Evolutionary conservation across 2,329 filamentous ascomycete genomes (phyloP).

Genomic region (Colletotrichum zoysiae): DNA sequence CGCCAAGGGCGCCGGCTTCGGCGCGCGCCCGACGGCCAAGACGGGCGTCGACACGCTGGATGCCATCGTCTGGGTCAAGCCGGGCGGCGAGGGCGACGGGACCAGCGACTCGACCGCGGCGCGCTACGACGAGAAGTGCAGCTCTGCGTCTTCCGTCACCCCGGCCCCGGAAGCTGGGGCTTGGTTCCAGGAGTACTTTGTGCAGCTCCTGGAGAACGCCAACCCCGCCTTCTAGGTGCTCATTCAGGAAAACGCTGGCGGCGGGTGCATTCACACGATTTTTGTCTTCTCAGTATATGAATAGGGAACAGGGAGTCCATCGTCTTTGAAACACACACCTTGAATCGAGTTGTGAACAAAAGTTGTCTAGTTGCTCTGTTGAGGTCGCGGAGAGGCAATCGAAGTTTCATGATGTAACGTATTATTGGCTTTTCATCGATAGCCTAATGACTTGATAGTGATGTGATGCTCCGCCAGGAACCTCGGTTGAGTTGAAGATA

Average conservation of each 20-base stretch:
- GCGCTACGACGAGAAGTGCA: conserved; percentile 63
- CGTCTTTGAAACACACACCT: background rate
- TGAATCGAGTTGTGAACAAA: background rate
- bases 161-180: conserved; percentile 77
- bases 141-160: conserved; percentile 64
- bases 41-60: conserved; percentile 65
- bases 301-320: background rate
- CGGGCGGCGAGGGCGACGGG: conserved; percentile 57
- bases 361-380: background rate
- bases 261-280: background rate
- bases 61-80: conserved; percentile 72
- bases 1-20: conserved; percentile 66
- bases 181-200: conserved; percentile 75
- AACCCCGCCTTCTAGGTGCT: conserved; percentile 62
- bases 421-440: background rate
- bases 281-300: conserved; percentile 14
- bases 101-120: conserved; percentile 52
- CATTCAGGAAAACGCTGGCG: background rate
- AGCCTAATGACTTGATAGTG: background rate
- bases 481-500: background rate
- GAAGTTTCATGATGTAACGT: background rate
- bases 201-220: conserved; percentile 67
- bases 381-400: background rate
- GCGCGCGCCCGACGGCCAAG: conserved; percentile 62
- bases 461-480: no score